Evolutionary conservation across 2,329 filamentous ascomycete species (phyloP).

Genomic region (Apiospora koreana): DNA sequence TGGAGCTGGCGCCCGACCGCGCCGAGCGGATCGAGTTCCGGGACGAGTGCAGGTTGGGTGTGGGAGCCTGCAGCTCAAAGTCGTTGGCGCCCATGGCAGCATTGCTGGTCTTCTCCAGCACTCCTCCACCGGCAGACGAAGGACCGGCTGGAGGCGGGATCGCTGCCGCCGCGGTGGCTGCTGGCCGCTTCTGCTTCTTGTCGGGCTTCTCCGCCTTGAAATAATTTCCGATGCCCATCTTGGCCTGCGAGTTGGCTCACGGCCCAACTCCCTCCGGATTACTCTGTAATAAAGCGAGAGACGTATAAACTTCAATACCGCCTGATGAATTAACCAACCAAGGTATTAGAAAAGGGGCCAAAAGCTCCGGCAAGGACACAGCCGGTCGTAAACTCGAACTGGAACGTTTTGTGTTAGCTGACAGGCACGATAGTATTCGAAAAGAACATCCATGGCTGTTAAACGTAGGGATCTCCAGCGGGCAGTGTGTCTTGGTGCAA

Average conservation of each 20-base stretch:
- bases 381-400: background rate
- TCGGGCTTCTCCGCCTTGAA: slow-evolving; percentile 57
- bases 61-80: slow-evolving; percentile 51
- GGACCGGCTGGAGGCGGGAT: slow-evolving; percentile 39
- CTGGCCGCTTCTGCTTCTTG: slow-evolving; percentile 25
- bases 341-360: background rate
- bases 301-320: background rate
- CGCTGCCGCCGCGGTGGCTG: slow-evolving; percentile 25
- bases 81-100: slow-evolving; percentile 34
- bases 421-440: background rate
- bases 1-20: slow-evolving; percentile 48
- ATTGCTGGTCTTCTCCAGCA: background rate
- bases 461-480: background rate
- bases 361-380: background rate
- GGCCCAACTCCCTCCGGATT: background rate
- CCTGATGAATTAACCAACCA: background rate
- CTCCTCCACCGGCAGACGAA: slow-evolving; percentile 21
- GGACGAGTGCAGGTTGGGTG: slow-evolving; percentile 49
- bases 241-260: slow-evolving; percentile 17
- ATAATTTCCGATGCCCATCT: slow-evolving; percentile 64
- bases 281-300: background rate
- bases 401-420: background rate
- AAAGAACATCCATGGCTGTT: background rate
- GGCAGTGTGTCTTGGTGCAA: background rate
- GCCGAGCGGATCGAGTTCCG: slow-evolving; percentile 54